A percentile compares a stretch with the other conserved stretches of the same genome.
Evolutionary conservation across 2,329 filamentous ascomycete genomes (phyloP).

Genomic region (Xylaria sp.): DNA sequence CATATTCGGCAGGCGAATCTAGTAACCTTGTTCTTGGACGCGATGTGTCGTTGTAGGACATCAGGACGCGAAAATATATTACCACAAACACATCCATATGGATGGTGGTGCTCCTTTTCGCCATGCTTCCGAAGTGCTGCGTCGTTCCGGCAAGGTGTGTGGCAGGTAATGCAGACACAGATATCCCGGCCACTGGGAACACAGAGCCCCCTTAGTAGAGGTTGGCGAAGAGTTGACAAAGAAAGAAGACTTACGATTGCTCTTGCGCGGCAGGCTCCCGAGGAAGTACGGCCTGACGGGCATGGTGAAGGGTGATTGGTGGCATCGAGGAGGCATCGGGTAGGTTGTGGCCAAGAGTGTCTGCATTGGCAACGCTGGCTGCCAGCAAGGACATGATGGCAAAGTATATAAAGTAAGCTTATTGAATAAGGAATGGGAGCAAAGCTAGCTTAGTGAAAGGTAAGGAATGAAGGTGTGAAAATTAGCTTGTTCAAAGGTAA

Average conservation of each 20-base stretch:
- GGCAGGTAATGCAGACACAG: slow-evolving; percentile 27
- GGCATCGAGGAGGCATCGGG: not conserved
- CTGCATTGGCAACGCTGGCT: not conserved
- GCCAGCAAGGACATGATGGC: not conserved
- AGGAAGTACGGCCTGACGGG: not conserved
- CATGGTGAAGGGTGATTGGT: slow-evolving; percentile 3
- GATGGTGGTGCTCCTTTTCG: slow-evolving; percentile 8
- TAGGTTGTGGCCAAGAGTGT: not conserved
- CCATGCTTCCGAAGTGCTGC: slow-evolving; percentile 24
- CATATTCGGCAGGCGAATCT: slow-evolving; percentile 34
- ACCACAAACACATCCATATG: slow-evolving; percentile 37
- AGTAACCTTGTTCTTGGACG: slow-evolving; percentile 19
- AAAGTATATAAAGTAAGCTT: too few species aligned
- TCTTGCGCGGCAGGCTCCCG: not conserved
- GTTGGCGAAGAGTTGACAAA: not conserved
- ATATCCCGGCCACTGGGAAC: slow-evolving; percentile 10
- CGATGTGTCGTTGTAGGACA: slow-evolving; percentile 36
- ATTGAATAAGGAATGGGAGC: not conserved
- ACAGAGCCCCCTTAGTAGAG: not conserved
- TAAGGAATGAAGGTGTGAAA: too few species aligned
- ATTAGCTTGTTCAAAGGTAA: too few species aligned
- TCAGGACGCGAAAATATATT: slow-evolving; percentile 27
- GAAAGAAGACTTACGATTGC: slow-evolving; percentile 28
- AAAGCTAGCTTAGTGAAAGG: too few species aligned
- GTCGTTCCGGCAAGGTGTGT: slow-evolving; percentile 9